These are phyloP conservation scores for Chlorella sp. DNA, from an alignment of 139 green algal species.

Conservation along the genomic window DNA sequence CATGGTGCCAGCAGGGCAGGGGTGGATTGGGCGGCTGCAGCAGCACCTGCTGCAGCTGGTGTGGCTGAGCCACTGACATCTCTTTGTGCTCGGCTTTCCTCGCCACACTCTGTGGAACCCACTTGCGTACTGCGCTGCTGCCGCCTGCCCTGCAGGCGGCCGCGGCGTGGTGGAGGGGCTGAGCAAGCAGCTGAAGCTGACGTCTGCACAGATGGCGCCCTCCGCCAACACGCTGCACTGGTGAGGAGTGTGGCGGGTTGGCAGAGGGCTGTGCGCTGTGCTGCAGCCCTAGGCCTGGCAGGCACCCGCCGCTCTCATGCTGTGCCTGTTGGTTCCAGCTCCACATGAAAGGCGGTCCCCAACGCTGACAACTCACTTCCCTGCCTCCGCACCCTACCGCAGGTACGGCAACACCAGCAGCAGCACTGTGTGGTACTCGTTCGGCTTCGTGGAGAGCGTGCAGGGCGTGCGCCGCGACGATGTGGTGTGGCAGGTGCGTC, in stretches of 20 bases:
- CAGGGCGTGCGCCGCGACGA: slow-evolving; percentile 73
- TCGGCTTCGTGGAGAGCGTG: slow-evolving; percentile 79
- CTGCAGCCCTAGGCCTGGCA: too few species aligned
- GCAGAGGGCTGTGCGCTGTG: too few species aligned
- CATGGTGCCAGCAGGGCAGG: not conserved
- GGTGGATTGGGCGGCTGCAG: not conserved
- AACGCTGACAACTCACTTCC: not conserved
- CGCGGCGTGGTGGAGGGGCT: slow-evolving; percentile 84
- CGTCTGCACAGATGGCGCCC: slow-evolving; percentile 55
- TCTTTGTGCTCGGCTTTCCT: not conserved
- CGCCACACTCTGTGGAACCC: too few species aligned
- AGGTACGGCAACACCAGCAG: slow-evolving; percentile 88
- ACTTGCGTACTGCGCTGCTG: not conserved
- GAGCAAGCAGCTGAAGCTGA: slow-evolving; percentile 74
- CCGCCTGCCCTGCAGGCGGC: slow-evolving; percentile 49
- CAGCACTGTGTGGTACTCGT: slow-evolving; percentile 85
- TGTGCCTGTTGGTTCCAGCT: too few species aligned
- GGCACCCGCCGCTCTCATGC: too few species aligned
- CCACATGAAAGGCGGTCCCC: too few species aligned
- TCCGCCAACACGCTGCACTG: slow-evolving; percentile 60
- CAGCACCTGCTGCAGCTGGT: not conserved
- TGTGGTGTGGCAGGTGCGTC: slow-evolving; percentile 83
- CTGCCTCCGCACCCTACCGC: not conserved
- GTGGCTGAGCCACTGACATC: not conserved
- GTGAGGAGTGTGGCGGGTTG: not conserved